Evolutionary conservation across 371 early-diverging fungal species (phyloP).

Genomic region (Mycotypha africana): DNA sequence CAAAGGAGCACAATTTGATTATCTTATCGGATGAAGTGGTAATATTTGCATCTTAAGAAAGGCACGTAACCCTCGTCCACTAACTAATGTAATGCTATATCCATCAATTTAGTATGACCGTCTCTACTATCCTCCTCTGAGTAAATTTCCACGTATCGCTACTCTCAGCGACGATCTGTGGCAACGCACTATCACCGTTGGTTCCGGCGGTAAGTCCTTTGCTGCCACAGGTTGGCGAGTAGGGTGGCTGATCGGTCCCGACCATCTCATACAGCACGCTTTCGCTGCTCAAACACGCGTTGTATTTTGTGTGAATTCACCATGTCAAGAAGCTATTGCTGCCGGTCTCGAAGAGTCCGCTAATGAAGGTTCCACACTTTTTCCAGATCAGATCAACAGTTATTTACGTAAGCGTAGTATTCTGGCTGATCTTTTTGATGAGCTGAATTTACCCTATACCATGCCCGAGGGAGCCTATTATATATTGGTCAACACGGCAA

Average conservation of each 20-base stretch:
- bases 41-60: conserved; percentile 19
- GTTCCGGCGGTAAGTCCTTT: conserved; percentile 93
- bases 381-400: conserved; percentile 57
- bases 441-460: conserved; percentile 72
- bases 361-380: conserved; percentile 48
- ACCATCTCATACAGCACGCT: conserved; percentile 64
- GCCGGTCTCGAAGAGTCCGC: conserved; percentile 67
- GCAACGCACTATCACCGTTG: conserved; percentile 91
- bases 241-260: conserved; percentile 90
- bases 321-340: conserved; percentile 90
- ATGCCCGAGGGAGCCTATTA: conserved; percentile 94
- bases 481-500: conserved; percentile 77
- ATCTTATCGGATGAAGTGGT: conserved; percentile 92
- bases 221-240: conserved; percentile 97
- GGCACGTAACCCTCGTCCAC: too few species aligned
- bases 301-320: conserved; percentile 85
- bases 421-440: conserved; percentile 65
- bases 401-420: conserved; percentile 74
- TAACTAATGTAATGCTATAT: too few species aligned
- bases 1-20: conserved; percentile 77
- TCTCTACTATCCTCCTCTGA: conserved; percentile 68
- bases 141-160: conserved; percentile 71
- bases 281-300: conserved; percentile 89
- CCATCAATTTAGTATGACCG: conserved; percentile 82
- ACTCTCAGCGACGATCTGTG: conserved; percentile 80